A percentile compares a stretch with the other conserved stretches of the same genome.
phyloP scores from a whole-genome alignment of 371 early-diverging fungal species.

The Rhizopus delemar region DNA sequence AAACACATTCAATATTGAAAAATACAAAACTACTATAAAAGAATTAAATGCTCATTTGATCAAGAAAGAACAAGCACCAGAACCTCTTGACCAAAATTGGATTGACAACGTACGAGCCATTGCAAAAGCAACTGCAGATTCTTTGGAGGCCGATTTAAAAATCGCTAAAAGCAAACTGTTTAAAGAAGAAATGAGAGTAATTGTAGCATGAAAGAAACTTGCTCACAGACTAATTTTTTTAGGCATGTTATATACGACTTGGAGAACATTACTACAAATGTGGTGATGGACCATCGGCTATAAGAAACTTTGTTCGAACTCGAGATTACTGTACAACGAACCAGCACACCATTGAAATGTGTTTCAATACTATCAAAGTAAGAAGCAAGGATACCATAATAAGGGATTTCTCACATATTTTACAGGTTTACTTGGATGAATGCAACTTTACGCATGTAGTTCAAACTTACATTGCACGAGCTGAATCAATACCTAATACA shows the following conservation, averaged over 20 bases:
- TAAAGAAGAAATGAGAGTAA: slow-evolving; percentile 84
- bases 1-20: slow-evolving; percentile 51
- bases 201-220: slow-evolving; percentile 9
- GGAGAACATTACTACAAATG: slow-evolving; percentile 73
- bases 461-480: slow-evolving; percentile 72
- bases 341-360: slow-evolving; percentile 77
- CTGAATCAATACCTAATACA: slow-evolving; percentile 68
- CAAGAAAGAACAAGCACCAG: slow-evolving; percentile 16
- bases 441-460: slow-evolving; percentile 68
- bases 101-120: slow-evolving; percentile 51
- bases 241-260: slow-evolving; percentile 72
- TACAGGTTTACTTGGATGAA: slow-evolving; percentile 67
- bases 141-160: slow-evolving; percentile 74
- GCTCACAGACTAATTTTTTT: background rate
- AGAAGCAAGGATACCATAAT: background rate
- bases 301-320: slow-evolving; percentile 69
- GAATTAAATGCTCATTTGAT: slow-evolving; percentile 57
- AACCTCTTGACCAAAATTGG: slow-evolving; percentile 53
- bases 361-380: slow-evolving; percentile 80
- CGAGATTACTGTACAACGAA: slow-evolving; percentile 79
- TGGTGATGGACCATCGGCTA: slow-evolving; percentile 70
- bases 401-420: background rate
- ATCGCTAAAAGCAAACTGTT: slow-evolving; percentile 68
- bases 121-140: slow-evolving; percentile 54
- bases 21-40: slow-evolving; percentile 51